Base-by-base conservation (phyloP, 371 early-diverging fungal species). In the Mucor indicus region DNA sequence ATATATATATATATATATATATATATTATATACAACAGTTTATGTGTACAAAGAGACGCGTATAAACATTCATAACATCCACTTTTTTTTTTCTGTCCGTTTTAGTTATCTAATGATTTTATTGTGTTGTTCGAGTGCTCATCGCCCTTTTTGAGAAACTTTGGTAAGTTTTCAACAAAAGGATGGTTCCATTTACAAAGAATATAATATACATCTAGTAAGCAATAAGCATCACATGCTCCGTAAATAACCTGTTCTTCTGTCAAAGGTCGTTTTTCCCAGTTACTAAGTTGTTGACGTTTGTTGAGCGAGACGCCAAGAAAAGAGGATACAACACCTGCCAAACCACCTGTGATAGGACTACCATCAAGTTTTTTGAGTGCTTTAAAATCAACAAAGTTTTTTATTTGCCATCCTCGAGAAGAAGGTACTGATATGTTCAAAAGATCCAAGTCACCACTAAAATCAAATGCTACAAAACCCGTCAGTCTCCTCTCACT, bases 241-340 rank as follows among this genome's bases (percentile, higher is more conserved):
- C 37, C 76, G 53, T 76, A 76, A 1, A 44, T 36, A 1, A 39
- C 44, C 37, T 76, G 76, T 2, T 64, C 73, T 22, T 52, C 45
- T 17, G 62, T 64, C 35, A 76, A 40, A 0, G 76, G 76, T 11
- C 76, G 48, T 19, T 63, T 58, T 35, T 76, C 76, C 76, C 76
- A 76, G 33, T 76, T 72, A 44, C 76, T 76, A 5, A 72, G 15
- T 25, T 68, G 70, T 44, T 76, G 76, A n/a, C 67, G 62, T 40
- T 76, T 76, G 38, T 72, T 69, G 38, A 76, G 41, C 0, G 45
- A 19, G 1, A 55, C 53, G 21, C 55, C 60, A 22, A 72, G 44
- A 22, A 64, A 72, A 2, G 50, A 38, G 7, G 45, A 19, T 0
- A 69, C 62, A 0, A 67, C 62, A 15, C 76, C 76, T 20, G 62